Evolutionary conservation across 208 protist species (phyloP).

Genomic region (Leishmania mexicana): DNA sequence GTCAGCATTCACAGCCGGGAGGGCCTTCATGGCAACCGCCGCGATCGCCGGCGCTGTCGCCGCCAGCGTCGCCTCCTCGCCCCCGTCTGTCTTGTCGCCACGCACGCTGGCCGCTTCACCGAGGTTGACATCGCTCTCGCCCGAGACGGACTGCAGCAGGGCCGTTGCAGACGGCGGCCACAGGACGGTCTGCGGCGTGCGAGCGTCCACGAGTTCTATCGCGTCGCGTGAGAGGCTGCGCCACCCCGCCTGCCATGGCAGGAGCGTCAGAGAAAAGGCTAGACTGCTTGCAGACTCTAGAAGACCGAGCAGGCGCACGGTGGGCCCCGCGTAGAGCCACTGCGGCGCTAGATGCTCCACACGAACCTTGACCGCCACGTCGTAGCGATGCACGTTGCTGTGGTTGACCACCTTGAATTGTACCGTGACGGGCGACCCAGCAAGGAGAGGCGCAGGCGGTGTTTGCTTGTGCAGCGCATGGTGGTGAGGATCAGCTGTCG

Average conservation of each 20-base stretch:
- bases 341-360: conserved; percentile 61
- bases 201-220: conserved; percentile 57
- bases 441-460: background rate
- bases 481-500: background rate
- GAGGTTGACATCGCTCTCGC: background rate
- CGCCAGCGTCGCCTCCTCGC: conserved; percentile 1
- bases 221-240: conserved; percentile 37
- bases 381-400: conserved; percentile 28
- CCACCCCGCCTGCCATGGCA: conserved; percentile 72
- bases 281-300: conserved; percentile 30
- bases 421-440: conserved; percentile 38
- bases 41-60: conserved; percentile 22
- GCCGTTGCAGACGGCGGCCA: conserved; percentile 45
- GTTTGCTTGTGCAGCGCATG: background rate
- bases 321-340: conserved; percentile 69
- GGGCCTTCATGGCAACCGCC: conserved; percentile 20
- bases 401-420: conserved; percentile 43
- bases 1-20: conserved; percentile 4
- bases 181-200: conserved; percentile 32
- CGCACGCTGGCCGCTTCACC: background rate
- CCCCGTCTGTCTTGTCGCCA: background rate
- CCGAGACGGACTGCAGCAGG: conserved; percentile 15
- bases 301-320: conserved; percentile 42
- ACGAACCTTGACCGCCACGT: conserved; percentile 65
- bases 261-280: conserved; percentile 49